Evolutionary conservation across 192 early-diverging fungal species (phyloP).

Genomic region (Coemansia sp.): DNA sequence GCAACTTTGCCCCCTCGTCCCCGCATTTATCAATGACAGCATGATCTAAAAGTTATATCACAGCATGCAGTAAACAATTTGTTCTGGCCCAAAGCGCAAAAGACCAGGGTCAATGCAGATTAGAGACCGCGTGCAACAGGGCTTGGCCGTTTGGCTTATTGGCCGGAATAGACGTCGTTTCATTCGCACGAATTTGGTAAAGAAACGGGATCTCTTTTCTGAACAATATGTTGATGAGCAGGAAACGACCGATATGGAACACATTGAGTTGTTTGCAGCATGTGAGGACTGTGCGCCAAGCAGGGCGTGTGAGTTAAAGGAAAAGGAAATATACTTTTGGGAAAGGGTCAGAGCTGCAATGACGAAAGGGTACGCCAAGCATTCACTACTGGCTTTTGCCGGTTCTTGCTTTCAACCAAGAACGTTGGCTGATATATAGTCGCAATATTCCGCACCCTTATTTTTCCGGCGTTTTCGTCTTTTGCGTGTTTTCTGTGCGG

Average conservation of each 20-base stretch:
- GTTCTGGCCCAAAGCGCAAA: too few species aligned
- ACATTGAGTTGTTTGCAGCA: not conserved
- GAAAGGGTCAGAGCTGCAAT: not conserved
- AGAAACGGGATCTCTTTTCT: not conserved
- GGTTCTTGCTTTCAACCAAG: not conserved
- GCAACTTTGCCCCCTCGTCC: not conserved
- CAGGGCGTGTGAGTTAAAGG: not conserved
- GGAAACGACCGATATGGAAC: too few species aligned
- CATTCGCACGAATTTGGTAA: not conserved
- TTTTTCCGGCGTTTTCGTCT: not conserved
- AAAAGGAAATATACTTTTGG: not conserved
- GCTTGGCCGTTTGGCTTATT: too few species aligned
- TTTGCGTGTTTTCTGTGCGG: not conserved
- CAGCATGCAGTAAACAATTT: too few species aligned
- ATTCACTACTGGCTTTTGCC: not conserved
- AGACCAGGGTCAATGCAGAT: too few species aligned
- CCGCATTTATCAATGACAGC: not conserved
- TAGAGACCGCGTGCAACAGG: too few species aligned
- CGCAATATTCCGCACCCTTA: not conserved
- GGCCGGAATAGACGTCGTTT: not conserved
- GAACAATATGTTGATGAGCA: not conserved
- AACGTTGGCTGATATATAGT: not conserved
- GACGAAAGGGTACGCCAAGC: constrained; percentile 2
- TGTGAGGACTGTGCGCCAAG: not conserved
- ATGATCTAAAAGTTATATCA: too few species aligned